Evolutionary conservation across 176 grass and related monocot genomes (phyloP).

Genomic region (Cenchrus purpureus): DNA sequence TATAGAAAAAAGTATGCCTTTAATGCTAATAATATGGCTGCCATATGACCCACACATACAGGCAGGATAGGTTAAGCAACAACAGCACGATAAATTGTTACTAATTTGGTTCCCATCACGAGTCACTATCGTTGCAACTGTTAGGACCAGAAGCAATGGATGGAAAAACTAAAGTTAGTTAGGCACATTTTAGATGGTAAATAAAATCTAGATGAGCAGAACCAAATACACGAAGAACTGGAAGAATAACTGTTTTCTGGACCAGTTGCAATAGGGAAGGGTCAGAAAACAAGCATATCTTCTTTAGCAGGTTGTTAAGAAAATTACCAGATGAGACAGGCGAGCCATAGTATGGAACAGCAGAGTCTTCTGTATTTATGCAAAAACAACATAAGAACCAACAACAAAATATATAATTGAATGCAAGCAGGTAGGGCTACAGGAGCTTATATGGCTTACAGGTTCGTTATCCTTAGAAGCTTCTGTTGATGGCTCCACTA

Average conservation of each 20-base stretch:
- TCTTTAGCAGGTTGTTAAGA: conserved; percentile 22
- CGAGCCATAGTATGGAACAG: conserved; percentile 42
- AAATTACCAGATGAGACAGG: conserved; percentile 50
- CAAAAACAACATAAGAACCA: conserved; percentile 33
- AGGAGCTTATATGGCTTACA: conserved; percentile 43
- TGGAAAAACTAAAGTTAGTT: not conserved
- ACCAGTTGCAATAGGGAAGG: not conserved
- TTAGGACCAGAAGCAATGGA: not conserved
- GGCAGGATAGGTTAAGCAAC: conserved; percentile 27
- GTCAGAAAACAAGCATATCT: conserved; percentile 29
- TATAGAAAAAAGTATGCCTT: not conserved
- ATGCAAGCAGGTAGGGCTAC: not conserved
- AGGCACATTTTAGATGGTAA: not conserved
- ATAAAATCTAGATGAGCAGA: conserved; percentile 24
- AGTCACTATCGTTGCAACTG: not conserved
- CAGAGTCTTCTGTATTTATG: conserved; percentile 31
- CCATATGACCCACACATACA: not conserved
- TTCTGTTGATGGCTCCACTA: conserved; percentile 50
- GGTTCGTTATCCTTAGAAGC: conserved; percentile 53
- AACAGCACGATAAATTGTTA: conserved; percentile 14
- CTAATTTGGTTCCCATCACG: conserved; percentile 8
- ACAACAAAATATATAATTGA: conserved; percentile 25
- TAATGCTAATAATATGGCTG: conserved; percentile 19
- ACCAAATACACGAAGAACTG: conserved; percentile 11
- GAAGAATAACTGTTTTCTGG: not conserved